Evolutionary conservation across 1,284 basidiomycete genomes (phyloP).

Genomic region (Ceraceosorus guamensis): DNA sequence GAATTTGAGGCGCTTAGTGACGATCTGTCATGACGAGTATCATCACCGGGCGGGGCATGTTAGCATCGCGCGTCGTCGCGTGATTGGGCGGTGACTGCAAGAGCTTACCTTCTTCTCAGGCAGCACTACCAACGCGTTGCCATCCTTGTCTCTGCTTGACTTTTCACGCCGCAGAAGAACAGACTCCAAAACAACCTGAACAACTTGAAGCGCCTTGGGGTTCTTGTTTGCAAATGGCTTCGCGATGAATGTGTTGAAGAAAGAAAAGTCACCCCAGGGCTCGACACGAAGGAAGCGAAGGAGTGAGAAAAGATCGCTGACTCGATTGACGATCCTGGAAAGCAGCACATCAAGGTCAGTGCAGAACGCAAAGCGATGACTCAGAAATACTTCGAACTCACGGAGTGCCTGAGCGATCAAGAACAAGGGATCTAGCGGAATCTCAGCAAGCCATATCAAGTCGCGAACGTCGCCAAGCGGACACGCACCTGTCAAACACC

Average conservation of each 20-base stretch:
- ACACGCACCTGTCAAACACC: constrained; percentile 81
- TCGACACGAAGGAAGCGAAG: constrained; percentile 69
- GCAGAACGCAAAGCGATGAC: too few species aligned
- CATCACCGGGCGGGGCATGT: not conserved
- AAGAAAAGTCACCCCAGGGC: constrained; percentile 61
- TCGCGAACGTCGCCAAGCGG: too few species aligned
- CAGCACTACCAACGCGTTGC: constrained; percentile 78
- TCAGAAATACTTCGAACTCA: too few species aligned
- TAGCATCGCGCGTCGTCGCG: too few species aligned
- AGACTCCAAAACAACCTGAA: constrained; percentile 41
- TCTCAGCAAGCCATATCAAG: too few species aligned
- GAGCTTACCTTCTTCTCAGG: constrained; percentile 67
- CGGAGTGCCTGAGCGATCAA: too few species aligned
- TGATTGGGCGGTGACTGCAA: too few species aligned
- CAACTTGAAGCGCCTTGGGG: constrained; percentile 42
- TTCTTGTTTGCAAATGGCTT: constrained; percentile 43
- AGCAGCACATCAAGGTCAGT: too few species aligned
- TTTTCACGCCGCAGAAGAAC: constrained; percentile 81
- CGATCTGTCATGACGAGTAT: constrained; percentile 8
- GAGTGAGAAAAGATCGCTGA: constrained; percentile 72
- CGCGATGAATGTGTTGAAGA: constrained; percentile 46
- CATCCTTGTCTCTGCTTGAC: constrained; percentile 76
- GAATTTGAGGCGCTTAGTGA: constrained; percentile 24
- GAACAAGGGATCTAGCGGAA: too few species aligned
- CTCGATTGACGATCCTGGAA: constrained; percentile 74